Conservation (phyloP, 2,329 filamentous ascomycete species). For the Macrophomina pseudophaseolina region DNA sequence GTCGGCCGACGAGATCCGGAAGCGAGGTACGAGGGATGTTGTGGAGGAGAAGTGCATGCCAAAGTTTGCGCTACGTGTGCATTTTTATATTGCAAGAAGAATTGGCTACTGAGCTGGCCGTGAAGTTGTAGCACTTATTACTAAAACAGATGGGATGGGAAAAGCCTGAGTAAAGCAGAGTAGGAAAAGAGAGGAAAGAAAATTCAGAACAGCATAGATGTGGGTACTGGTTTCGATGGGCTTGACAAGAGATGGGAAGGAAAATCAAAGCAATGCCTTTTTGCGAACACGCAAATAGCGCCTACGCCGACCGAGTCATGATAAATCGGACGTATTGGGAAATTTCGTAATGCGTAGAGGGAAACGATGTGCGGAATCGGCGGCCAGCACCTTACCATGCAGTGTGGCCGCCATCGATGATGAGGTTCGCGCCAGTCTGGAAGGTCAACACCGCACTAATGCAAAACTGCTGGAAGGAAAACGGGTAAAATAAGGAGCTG, state of each 20-base stretch:
- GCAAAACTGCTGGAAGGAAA: neutral
- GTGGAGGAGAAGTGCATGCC: neutral
- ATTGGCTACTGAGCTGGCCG: too few relatives aligned
- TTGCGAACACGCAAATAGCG: neutral
- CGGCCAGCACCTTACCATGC: constrained; percentile 35
- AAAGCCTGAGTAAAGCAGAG: too few relatives aligned
- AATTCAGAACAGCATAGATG: too few relatives aligned
- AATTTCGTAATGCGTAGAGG: neutral
- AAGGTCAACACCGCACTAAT: neutral
- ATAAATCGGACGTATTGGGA: neutral
- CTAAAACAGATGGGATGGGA: too few relatives aligned
- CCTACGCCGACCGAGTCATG: neutral
- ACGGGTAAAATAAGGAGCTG: neutral
- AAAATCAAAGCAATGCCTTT: too few relatives aligned
- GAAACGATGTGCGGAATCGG: neutral
- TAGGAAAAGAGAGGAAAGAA: too few relatives aligned
- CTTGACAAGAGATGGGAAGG: too few relatives aligned
- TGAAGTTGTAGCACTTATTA: too few relatives aligned
- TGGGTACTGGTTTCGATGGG: too few relatives aligned
- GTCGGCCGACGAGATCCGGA: neutral
- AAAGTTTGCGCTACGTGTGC: too few relatives aligned
- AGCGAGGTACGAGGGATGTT: neutral
- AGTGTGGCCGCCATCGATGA: constrained; percentile 42
- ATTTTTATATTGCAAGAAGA: neutral
- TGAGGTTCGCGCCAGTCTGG: constrained; percentile 40